Evolutionary conservation across 345 rosid species (phyloP), one percentile per base, ranked within the genome.

Genomic region (Dimocarpus longan): DNA sequence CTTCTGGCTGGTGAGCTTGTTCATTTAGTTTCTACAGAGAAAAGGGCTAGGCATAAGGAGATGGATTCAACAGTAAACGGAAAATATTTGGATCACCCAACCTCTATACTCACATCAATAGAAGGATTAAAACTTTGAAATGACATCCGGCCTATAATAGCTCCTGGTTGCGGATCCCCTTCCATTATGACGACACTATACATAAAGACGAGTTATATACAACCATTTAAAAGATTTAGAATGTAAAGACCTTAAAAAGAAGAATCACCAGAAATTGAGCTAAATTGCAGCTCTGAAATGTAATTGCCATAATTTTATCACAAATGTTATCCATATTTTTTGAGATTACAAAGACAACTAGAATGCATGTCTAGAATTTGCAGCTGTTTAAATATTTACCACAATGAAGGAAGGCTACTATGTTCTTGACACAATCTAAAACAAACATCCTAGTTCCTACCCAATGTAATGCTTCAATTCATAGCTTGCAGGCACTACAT

Each of bases 91-190:
- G 76, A 77, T 59, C 78, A 78, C 68, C 24, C 24, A 50, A 67
- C 75, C 78, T 50, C 70, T 70, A 84, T 80, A 91, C 97, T 88
- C 90, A 91, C 98, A 91, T 97, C 97, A 57, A 92, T 87, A 75
- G 92, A 87, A 68, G 99, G 98, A 85, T 93, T 94, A 84, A 94
- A 97, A 84, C 93, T 91, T 79, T 83, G 91, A 87, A 96, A 96
- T 50, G 99, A 97, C 97, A 97, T 91, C 74, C 98, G 93, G 44
- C 98, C 99, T n/a, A 86, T 70, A 63, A 77, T 66, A 59, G 95
- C 95, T 78, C 91, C 93, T 39, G 98, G 98, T 79, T 84, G 95
- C 44, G 98, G 99, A 89, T 92, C 95, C 69, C 97, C 95, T 83
- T 97, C 98, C 88, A 90, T 89, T 82, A 93, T 83, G 39, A 96